Conservation (phyloP, 805 yeast genomes). For the Schwanniomyces sp. region DNA sequence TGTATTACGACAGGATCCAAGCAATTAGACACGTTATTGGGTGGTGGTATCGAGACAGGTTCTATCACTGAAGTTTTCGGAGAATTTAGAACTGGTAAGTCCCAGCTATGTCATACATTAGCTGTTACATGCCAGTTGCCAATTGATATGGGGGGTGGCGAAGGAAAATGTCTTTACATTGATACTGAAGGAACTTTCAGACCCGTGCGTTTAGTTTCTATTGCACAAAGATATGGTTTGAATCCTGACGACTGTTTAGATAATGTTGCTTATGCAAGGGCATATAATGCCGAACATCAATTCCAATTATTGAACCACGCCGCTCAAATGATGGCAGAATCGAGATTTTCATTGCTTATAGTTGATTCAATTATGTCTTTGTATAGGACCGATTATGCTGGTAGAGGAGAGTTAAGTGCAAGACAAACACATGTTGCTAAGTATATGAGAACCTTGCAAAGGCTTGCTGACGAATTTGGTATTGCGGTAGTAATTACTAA, state of each 20-base stretch:
- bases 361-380: slow-evolving; percentile 98
- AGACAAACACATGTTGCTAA: slow-evolving; percentile 93
- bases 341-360: slow-evolving; percentile 83
- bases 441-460: slow-evolving; percentile 85
- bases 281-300: slow-evolving; percentile 96
- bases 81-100: slow-evolving; percentile 96
- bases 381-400: slow-evolving; percentile 91
- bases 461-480: slow-evolving; percentile 96
- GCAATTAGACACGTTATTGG: slow-evolving; percentile 85
- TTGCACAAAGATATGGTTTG: slow-evolving; percentile 88
- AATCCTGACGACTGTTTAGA: slow-evolving; percentile 93
- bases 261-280: slow-evolving; percentile 96
- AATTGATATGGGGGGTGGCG: slow-evolving; percentile 97
- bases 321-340: slow-evolving; percentile 93
- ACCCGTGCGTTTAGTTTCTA: slow-evolving; percentile 84
- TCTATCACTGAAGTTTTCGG: slow-evolving; percentile 96
- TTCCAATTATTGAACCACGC: slow-evolving; percentile 83
- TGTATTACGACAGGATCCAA: slow-evolving; percentile 95
- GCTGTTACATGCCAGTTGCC: slow-evolving; percentile 97
- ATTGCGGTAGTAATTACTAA: slow-evolving; percentile 90
- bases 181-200: slow-evolving; percentile 98
- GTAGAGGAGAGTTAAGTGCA: slow-evolving; percentile 94
- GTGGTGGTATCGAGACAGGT: slow-evolving; percentile 98
- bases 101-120: slow-evolving; percentile 93
- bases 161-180: slow-evolving; percentile 93